Percentiles rank a stretch among this genome's conserved stretches.
Conservation (phyloP, 192 early-diverging fungal species). For the Coemansia sp. region DNA sequence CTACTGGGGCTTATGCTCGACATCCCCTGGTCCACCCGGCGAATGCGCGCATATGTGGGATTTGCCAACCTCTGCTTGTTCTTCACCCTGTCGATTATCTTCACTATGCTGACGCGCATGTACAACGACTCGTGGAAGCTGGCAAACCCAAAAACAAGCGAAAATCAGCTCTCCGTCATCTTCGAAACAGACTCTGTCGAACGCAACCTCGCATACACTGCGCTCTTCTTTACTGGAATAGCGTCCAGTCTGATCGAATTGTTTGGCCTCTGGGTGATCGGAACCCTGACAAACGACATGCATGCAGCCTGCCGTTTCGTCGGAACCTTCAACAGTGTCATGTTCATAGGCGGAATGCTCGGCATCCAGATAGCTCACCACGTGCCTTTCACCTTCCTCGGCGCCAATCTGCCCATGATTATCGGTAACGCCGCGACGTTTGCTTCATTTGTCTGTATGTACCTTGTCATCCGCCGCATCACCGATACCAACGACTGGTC, state of each 20-base stretch:
- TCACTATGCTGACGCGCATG: conserved; percentile 17
- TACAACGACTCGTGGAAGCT: not conserved
- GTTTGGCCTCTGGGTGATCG: conserved; percentile 48
- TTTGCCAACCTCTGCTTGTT: conserved; percentile 11
- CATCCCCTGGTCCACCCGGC: conserved; percentile 29
- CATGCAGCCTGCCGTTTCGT: conserved; percentile 37
- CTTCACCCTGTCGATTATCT: conserved; percentile 11
- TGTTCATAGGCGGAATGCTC: conserved; percentile 35
- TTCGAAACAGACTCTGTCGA: not conserved
- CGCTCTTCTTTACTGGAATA: not conserved
- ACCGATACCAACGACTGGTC: conserved; percentile 50
- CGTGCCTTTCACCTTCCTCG: conserved; percentile 8
- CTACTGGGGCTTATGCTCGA: conserved; percentile 35
- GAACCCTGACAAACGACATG: conserved; percentile 46
- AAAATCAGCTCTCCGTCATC: not conserved
- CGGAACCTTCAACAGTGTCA: conserved; percentile 34
- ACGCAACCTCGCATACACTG: not conserved
- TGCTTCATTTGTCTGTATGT: conserved; percentile 26
- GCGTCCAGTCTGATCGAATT: conserved; percentile 44
- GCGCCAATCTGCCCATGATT: conserved; percentile 28
- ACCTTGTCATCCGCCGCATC: conserved; percentile 35
- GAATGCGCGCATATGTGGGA: conserved; percentile 21
- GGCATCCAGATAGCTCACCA: conserved; percentile 22
- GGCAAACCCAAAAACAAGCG: not conserved
- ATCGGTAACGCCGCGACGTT: conserved; percentile 10